Conservation (phyloP, 306 rosid species). For the Vicia faba region DNA sequence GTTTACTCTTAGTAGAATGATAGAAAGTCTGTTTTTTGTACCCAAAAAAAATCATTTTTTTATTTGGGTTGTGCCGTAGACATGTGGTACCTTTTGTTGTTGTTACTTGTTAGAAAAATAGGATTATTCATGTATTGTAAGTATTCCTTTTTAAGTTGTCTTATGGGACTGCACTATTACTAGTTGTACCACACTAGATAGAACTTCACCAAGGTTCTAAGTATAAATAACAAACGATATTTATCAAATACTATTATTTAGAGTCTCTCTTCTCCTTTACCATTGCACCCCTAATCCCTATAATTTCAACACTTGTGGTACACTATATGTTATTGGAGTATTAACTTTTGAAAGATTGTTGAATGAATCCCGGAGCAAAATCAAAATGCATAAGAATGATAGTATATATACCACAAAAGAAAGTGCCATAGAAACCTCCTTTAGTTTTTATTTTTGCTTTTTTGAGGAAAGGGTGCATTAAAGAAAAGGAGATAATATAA, state of each 20-base stretch:
- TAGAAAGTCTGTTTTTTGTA: not conserved
- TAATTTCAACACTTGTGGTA: not conserved
- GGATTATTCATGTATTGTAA: not conserved
- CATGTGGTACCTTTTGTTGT: conserved; percentile 4
- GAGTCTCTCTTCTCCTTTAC: not conserved
- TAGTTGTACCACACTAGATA: conserved; percentile 13
- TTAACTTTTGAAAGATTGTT: conserved; percentile 5
- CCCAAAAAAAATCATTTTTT: not conserved
- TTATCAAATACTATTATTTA: conserved; percentile 6
- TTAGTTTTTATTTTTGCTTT: conserved; percentile 2
- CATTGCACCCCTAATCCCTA: conserved; percentile 14
- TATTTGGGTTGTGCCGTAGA: conserved; percentile 13
- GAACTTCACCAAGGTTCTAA: not conserved
- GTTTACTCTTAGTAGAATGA: not conserved
- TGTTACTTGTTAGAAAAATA: not conserved
- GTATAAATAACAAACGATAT: conserved; percentile 8
- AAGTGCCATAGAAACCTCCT: not conserved
- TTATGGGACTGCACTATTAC: not conserved
- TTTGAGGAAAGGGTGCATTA: not conserved
- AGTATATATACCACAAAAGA: not conserved
- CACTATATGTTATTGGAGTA: conserved; percentile 3
- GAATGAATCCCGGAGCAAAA: not conserved
- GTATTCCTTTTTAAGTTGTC: not conserved
- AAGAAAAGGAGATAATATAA: not conserved
- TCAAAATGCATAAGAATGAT: not conserved